phyloP scores from a whole-genome alignment of 768 basidiomycete genomes.

The Kockovaella imperatae region DNA sequence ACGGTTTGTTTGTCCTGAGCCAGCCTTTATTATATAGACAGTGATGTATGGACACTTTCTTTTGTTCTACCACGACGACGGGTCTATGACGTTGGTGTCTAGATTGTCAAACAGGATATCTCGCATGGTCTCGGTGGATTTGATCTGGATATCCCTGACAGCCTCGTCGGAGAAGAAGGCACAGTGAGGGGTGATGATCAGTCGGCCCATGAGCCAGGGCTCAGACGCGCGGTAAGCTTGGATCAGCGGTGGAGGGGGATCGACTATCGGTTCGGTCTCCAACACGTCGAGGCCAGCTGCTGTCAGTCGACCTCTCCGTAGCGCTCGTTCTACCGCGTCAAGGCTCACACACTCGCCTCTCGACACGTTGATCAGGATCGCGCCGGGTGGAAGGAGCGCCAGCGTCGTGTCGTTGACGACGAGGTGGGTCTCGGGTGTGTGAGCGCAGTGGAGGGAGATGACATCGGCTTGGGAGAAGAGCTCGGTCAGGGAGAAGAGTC shows the following conservation, averaged over 20 bases:
- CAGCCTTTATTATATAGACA: too few species aligned
- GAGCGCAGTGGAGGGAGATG: neutral
- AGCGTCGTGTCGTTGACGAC: slow-evolving; percentile 1
- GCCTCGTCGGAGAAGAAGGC: neutral
- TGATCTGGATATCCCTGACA: neutral
- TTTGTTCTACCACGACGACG: neutral
- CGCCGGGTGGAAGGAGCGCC: slow-evolving; percentile 47
- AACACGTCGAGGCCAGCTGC: slow-evolving; percentile 62
- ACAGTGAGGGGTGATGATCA: neutral
- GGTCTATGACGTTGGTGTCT: neutral
- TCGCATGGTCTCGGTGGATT: neutral
- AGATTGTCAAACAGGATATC: slow-evolving; percentile 1
- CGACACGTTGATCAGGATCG: slow-evolving; percentile 60
- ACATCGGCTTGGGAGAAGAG: neutral
- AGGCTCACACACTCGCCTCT: slow-evolving; percentile 61
- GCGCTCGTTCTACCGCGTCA: slow-evolving; percentile 50
- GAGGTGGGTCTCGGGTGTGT: neutral
- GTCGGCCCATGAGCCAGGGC: neutral
- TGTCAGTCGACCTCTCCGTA: slow-evolving; percentile 50
- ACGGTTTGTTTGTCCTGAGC: too few species aligned
- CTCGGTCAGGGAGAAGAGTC: neutral
- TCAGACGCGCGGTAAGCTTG: neutral
- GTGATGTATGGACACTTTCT: too few species aligned
- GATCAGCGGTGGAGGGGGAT: neutral
- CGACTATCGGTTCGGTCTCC: slow-evolving; percentile 52